Percentiles rank a stretch among this genome's conserved stretches.
Conservation (phyloP, 2,329 filamentous ascomycete species). For the Botrytis hyacinthi region DNA sequence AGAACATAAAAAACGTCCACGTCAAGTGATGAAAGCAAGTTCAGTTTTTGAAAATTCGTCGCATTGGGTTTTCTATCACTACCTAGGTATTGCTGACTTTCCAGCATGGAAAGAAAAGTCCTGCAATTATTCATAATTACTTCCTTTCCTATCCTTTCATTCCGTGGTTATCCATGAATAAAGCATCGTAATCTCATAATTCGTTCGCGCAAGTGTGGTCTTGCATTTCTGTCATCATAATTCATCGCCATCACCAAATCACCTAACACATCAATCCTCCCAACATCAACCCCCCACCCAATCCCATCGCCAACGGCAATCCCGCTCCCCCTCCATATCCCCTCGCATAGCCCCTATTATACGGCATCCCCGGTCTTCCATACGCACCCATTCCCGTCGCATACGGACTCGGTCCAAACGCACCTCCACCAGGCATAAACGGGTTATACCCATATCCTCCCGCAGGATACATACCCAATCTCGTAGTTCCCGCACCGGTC, state of each 20-base stretch:
- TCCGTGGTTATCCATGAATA: background rate
- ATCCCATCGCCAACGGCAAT: constrained; percentile 45
- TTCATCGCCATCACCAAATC: background rate
- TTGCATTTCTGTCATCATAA: background rate
- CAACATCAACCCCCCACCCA: constrained; percentile 47
- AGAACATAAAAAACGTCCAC: background rate
- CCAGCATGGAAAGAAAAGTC: background rate
- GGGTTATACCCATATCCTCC: constrained; percentile 46
- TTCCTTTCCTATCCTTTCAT: background rate
- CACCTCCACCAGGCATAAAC: constrained; percentile 40
- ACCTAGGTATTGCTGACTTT: background rate
- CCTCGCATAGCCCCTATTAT: constrained; percentile 44
- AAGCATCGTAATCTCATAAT: background rate
- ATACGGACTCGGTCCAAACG: constrained; percentile 40
- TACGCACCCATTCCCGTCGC: constrained; percentile 42
- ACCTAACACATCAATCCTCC: constrained; percentile 43
- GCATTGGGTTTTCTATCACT: background rate
- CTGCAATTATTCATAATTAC: background rate
- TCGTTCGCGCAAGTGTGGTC: background rate
- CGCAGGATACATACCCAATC: background rate
- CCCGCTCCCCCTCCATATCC: constrained; percentile 48
- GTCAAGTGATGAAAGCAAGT: background rate
- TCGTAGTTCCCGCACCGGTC: constrained; percentile 25
- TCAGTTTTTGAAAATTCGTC: background rate
- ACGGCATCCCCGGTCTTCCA: constrained; percentile 48